Conservation (phyloP, 2,329 filamentous ascomycete genomes). For the Ophiocordyceps camponoti-saundersi region DNA sequence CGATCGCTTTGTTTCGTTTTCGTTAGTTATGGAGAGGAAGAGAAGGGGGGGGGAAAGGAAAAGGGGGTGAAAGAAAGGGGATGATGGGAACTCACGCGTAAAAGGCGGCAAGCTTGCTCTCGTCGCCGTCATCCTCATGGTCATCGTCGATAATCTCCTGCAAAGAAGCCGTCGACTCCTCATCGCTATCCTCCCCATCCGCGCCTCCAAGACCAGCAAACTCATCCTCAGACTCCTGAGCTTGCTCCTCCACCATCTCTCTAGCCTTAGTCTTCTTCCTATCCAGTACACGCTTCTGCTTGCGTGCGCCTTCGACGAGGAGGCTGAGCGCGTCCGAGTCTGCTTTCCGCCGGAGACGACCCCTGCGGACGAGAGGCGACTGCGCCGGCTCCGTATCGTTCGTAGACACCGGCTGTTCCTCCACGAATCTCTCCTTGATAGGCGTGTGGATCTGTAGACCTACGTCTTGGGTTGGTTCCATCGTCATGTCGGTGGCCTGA, state of each 20-base stretch:
- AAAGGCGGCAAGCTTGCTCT: constrained; percentile 67
- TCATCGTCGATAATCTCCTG: constrained; percentile 78
- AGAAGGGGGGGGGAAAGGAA: background rate
- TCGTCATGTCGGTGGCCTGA: constrained; percentile 44
- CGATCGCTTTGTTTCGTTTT: constrained; percentile 40
- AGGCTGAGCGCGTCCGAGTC: constrained; percentile 42
- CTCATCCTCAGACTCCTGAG: constrained; percentile 95
- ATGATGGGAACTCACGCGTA: constrained; percentile 65
- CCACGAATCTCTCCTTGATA: constrained; percentile 47
- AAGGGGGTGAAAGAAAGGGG: too few species aligned
- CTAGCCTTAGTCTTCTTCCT: constrained; percentile 78
- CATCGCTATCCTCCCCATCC: constrained; percentile 73
- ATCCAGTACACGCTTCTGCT: constrained; percentile 41
- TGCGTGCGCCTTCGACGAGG: constrained; percentile 48
- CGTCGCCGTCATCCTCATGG: constrained; percentile 59
- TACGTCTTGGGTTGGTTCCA: constrained; percentile 66
- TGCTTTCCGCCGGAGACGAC: constrained; percentile 30
- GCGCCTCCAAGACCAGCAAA: constrained; percentile 85
- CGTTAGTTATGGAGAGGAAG: too few species aligned
- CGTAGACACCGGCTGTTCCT: constrained; percentile 46
- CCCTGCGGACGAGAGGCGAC: constrained; percentile 48
- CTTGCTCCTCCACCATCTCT: constrained; percentile 79
- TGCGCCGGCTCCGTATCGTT: constrained; percentile 49
- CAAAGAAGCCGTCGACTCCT: constrained; percentile 52
- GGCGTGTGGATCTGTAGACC: constrained; percentile 63